These are phyloP conservation scores for Zymoseptoria passerinii DNA, from an alignment of 2,329 filamentous ascomycete species.

Conservation along the genomic window DNA sequence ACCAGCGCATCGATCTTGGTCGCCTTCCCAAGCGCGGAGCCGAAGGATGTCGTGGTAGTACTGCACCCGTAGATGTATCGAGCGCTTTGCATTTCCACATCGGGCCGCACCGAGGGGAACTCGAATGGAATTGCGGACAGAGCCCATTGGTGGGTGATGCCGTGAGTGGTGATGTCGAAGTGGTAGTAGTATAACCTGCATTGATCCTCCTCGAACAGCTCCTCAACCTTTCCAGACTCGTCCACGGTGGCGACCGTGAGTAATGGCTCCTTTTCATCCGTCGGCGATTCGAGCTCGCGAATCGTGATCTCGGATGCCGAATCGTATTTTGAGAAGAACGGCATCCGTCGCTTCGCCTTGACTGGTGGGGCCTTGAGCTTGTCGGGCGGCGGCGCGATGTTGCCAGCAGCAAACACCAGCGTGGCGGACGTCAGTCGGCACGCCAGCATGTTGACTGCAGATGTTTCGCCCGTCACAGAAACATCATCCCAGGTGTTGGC, in stretches of 20 bases:
- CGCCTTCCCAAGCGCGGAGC: conserved; percentile 53
- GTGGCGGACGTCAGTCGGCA: conserved; percentile 60
- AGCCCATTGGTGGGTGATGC: conserved; percentile 55
- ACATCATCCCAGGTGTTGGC: conserved; percentile 60
- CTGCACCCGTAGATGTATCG: conserved; percentile 62
- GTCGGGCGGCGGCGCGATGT: conserved; percentile 45
- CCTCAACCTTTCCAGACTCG: conserved; percentile 6
- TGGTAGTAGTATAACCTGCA: conserved; percentile 63
- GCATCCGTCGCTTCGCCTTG: conserved; percentile 30
- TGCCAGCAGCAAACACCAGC: conserved; percentile 56
- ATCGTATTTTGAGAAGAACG: conserved; percentile 41
- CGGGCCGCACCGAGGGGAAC: conserved; percentile 53
- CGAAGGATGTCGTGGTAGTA: conserved; percentile 49
- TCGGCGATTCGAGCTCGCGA: conserved; percentile 23
- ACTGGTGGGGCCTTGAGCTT: conserved; percentile 23
- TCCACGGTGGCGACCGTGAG: conserved; percentile 11
- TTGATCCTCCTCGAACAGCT: conserved; percentile 50
- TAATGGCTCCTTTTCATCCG: conserved; percentile 24
- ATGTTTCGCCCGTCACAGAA: conserved; percentile 25
- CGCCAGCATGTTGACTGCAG: conserved; percentile 53
- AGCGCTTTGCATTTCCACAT: conserved; percentile 48
- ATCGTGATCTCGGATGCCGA: conserved; percentile 22
- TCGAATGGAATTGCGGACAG: conserved; percentile 59
- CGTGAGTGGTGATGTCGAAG: conserved; percentile 41
- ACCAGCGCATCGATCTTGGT: conserved; percentile 59